A percentile compares a stretch with the other conserved stretches of the same genome.
Conservation (phyloP, 352 stramenopile genomes). For the Globisporangium camurandrum region DNA sequence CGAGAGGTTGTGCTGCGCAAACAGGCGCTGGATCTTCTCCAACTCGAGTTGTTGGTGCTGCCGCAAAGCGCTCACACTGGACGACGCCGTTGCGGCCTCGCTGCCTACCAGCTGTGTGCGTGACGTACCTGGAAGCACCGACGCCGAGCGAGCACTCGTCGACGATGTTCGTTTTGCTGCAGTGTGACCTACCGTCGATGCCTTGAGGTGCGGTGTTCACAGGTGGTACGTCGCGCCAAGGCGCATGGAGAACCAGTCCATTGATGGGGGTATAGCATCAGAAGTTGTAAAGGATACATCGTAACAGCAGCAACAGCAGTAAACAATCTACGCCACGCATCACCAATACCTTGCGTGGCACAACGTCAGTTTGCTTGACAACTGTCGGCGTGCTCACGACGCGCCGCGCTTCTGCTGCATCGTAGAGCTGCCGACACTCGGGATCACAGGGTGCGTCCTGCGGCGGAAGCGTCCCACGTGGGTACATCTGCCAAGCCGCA, state of each 20-base stretch:
- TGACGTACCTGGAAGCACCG: neutral
- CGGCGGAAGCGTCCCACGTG: constrained; percentile 34
- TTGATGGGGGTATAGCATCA: no score
- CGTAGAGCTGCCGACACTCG: constrained; percentile 46
- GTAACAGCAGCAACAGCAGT: neutral
- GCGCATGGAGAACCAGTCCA: no score
- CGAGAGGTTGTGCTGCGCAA: constrained; percentile 40
- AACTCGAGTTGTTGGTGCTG: constrained; percentile 47
- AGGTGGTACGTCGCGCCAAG: no score
- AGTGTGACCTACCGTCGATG: neutral
- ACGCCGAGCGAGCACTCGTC: constrained; percentile 2
- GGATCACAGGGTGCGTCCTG: constrained; percentile 37
- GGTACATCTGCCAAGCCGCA: constrained; percentile 32
- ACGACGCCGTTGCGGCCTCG: constrained; percentile 19
- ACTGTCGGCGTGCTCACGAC: constrained; percentile 1
- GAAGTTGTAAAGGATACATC: no score
- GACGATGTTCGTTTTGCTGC: constrained; percentile 1
- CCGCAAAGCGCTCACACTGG: constrained; percentile 38
- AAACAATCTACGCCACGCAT: no score
- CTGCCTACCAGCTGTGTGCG: neutral
- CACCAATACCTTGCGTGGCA: no score
- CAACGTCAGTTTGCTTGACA: no score
- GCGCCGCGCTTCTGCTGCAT: constrained; percentile 24
- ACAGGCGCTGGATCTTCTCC: constrained; percentile 54
- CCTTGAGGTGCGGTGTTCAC: constrained; percentile 3